Base-by-base conservation (phyloP, 2,329 filamentous ascomycete species). In the Fusarium acutatum region DNA sequence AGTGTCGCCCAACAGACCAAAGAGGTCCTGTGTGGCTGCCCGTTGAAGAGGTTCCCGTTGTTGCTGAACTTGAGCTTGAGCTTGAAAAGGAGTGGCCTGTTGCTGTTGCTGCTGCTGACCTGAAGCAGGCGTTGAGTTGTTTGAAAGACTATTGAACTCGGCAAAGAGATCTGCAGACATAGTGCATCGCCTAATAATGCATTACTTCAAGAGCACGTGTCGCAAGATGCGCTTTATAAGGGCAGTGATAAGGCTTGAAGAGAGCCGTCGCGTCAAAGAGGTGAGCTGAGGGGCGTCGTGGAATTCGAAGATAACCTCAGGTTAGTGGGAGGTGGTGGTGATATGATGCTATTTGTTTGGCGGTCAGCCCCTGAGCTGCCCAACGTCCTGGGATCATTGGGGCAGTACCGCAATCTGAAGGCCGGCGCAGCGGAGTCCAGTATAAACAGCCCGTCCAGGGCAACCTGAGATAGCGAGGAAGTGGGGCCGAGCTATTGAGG, bases 131-230 rank as follows among this genome's bases (percentile, higher is more conserved):
- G 83, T 77, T 65, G 80, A 72, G 68, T 77, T 80, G 62, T 79
- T 81, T 59, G 87, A 84, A 73, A 85, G 82, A 75, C 82, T 84
- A 77, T 88, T 89, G 75, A 92, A 91, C 73, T 90, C 88, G 62
- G 89, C 90, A 77, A 92, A 90, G 64, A 92, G 86, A 80, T 92
- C 89, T 70, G 89, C 88, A 75, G 90, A 92, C 90, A 92, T 92
- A 69, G 40, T 79, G 67, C 47, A 70, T 63, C 57, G 59, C 56
- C 61, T 60, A 57, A 58, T 34, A 43, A 70, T 52, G 75, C 73
- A 72, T 73, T 59, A 58, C 62, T 61, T 65, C 34, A 41, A 40
- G 46, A 46, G 49, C 53, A 40, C 52, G 35, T 44, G 50, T 60
- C 59, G 73, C 63, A 53, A 58, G 69, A 56, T 35, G 52, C 50